Base-by-base conservation (phyloP, 2,329 filamentous ascomycete genomes). In the Ophiocordyceps robertsii region DNA sequence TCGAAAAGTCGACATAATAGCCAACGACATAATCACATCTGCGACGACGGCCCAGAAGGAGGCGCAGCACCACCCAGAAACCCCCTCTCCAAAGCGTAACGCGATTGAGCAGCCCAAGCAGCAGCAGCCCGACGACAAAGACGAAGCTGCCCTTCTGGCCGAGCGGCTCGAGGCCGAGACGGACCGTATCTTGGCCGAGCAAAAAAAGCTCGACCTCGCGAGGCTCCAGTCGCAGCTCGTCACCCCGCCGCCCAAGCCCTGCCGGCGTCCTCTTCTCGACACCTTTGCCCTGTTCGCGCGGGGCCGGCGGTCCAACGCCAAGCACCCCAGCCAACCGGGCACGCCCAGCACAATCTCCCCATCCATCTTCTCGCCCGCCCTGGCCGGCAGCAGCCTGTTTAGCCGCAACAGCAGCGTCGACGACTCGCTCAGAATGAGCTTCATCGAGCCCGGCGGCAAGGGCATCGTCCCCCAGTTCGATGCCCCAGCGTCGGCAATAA, bases 401-500 rank as follows among this genome's bases (percentile, higher is more conserved):
- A 58, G 57, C 43, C 55, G 54, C 16, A 47, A 52, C 9, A 59
- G 53, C 41, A 66, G 57, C 47, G 45, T 59, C 36, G 60, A 63
- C 38, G 58, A 60, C 11, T 56, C 53, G 21, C 48, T 51, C 43
- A 59, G 50, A 40, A 63, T 63, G 60, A 56, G 52, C 41, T 61
- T 61, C 39, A 70, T 71, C 44, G 62, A 67, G 45, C 56, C 57
- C n/a, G 67, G 67, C 24, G 68, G 65, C 12, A 65, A 57, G 48
- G 68, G 67, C 44, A 63, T 68, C 44, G 64, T 68, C 6, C 66
- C 68, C 33, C 67, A 69, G 41, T 80, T 72, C 37, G 86, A 93
- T 65, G 84, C 84, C 19, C 88, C 88, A 1, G 69, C 81, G 10
- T 88, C 86, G 42, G 85, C 85, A 13, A 81, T 83, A 45, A 93